Evolutionary conservation across 148 eudicot species (phyloP).

Genomic region (Persicaria tinctoria): DNA sequence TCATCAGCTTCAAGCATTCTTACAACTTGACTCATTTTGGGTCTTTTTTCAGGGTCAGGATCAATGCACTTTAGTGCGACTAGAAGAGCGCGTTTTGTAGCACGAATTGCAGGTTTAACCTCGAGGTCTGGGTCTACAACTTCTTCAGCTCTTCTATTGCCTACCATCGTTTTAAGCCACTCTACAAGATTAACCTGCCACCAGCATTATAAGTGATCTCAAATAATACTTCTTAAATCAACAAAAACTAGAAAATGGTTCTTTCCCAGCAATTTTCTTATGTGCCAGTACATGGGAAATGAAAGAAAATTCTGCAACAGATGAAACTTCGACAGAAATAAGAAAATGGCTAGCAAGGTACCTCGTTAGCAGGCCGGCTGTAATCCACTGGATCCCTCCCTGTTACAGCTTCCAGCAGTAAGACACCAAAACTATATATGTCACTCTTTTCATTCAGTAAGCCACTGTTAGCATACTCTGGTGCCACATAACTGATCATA

Average conservation of each 20-base stretch:
- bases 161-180: conserved; percentile 93
- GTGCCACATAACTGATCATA: conserved; percentile 72
- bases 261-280: background rate
- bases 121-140: conserved; percentile 74
- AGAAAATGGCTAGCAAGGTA: conserved; percentile 8
- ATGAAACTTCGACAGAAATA: background rate
- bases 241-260: background rate
- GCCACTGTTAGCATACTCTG: conserved; percentile 96
- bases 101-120: conserved; percentile 60
- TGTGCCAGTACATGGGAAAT: background rate
- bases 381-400: conserved; percentile 97
- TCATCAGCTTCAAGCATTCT: conserved; percentile 96
- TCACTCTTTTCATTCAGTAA: conserved; percentile 85
- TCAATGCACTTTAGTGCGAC: conserved; percentile 88
- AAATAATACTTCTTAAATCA: background rate
- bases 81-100: conserved; percentile 79
- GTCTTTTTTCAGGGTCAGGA: conserved; percentile 74
- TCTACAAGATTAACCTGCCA: conserved; percentile 81
- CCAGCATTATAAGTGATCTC: background rate
- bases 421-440: conserved; percentile 83
- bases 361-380: conserved; percentile 75
- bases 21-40: conserved; percentile 82
- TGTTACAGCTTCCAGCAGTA: conserved; percentile 78
- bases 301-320: background rate
- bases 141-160: conserved; percentile 71